These are phyloP conservation scores for Arthroderma sp. DNA, from an alignment of 2,329 filamentous ascomycete species.

Conservation along the genomic window DNA sequence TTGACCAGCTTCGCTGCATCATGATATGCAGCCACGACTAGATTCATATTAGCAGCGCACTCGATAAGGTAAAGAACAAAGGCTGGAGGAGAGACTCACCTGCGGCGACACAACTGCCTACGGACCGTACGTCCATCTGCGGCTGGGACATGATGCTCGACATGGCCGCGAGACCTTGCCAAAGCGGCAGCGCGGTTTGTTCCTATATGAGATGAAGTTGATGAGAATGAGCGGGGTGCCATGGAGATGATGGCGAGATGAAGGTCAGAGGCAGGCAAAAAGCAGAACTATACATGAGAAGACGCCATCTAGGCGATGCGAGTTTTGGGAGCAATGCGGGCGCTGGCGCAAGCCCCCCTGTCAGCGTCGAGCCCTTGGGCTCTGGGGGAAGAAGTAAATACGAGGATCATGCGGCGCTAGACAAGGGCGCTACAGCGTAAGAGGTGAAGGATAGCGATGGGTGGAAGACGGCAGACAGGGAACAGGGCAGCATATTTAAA, in stretches of 20 bases:
- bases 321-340: too few species aligned
- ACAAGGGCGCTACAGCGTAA: not conserved
- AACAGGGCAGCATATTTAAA: too few species aligned
- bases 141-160: constrained; percentile 7
- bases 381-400: not conserved
- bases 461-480: too few species aligned
- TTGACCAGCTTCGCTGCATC: constrained; percentile 13
- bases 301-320: not conserved
- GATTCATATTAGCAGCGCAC: not conserved
- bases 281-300: not conserved
- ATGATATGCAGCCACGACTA: constrained; percentile 12
- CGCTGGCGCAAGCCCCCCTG: not conserved
- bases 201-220: not conserved
- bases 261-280: not conserved
- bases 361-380: too few species aligned
- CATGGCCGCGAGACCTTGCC: not conserved
- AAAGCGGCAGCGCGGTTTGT: not conserved
- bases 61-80: not conserved
- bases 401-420: not conserved
- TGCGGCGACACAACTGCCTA: constrained; percentile 11
- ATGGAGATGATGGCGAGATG: not conserved
- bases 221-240: not conserved
- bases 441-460: not conserved
- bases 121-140: constrained; percentile 11
- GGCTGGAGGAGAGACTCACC: constrained; percentile 2